Conservation (phyloP, 257 asterid species). For the Ilex asprella region DNA sequence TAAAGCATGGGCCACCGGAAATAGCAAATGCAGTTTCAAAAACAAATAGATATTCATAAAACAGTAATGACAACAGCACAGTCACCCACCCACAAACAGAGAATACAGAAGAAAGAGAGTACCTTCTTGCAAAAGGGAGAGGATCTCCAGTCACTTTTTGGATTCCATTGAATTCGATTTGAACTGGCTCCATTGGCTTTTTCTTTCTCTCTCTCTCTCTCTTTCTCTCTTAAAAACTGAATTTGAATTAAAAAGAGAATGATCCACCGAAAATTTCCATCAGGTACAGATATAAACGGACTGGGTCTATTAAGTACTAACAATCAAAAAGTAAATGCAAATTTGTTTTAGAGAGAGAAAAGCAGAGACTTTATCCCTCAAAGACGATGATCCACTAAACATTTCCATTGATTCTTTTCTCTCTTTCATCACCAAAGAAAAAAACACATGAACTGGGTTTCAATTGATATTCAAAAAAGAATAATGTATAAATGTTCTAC, state of each 20-base stretch:
- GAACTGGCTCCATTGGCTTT: conserved; percentile 15
- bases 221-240: conserved; percentile 15
- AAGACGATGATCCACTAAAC: no score
- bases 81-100: neutral
- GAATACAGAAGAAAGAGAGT: neutral
- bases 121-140: conserved; percentile 54
- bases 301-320: no score
- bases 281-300: no score
- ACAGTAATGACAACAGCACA: neutral
- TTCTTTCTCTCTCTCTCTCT: neutral
- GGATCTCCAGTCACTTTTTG: conserved; percentile 27
- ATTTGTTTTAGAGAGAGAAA: no score
- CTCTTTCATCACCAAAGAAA: no score
- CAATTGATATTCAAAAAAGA: no score
- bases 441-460: no score
- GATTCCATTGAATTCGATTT: conserved; percentile 21
- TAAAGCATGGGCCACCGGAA: neutral
- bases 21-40: neutral
- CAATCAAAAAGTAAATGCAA: no score
- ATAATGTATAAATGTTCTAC: no score
- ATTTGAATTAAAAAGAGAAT: neutral
- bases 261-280: no score
- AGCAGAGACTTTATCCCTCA: no score
- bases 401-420: no score
- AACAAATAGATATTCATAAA: neutral